Percentiles rank a stretch among this genome's conserved stretches.
Evolutionary conservation across 331 rosid species (phyloP).

Genomic region (Ulmus americana): DNA sequence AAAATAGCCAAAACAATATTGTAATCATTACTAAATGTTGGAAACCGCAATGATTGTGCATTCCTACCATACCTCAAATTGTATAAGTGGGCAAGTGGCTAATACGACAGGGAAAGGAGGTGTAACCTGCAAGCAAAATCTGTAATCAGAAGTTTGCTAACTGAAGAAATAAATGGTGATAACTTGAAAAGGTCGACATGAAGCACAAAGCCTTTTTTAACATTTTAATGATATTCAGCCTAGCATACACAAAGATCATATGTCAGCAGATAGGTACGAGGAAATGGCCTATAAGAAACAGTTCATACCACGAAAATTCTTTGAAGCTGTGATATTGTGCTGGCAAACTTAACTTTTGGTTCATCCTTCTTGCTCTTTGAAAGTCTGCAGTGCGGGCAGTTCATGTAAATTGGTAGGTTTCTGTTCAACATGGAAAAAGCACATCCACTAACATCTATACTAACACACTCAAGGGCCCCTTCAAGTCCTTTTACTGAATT

Average conservation of each 20-base stretch:
- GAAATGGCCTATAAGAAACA: constrained; percentile 20
- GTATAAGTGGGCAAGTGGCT: constrained; percentile 70
- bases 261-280: too few relatives aligned
- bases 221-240: too few relatives aligned
- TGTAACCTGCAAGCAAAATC: constrained; percentile 64
- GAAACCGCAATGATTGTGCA: background rate
- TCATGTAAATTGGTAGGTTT: constrained; percentile 77
- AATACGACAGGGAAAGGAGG: constrained; percentile 72
- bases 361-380: constrained; percentile 53
- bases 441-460: constrained; percentile 46
- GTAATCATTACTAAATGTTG: too few relatives aligned
- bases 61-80: constrained; percentile 66
- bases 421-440: constrained; percentile 65
- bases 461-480: constrained; percentile 44
- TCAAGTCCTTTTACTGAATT: constrained; percentile 39
- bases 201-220: background rate
- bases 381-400: constrained; percentile 77
- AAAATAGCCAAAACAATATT: background rate
- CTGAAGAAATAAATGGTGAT: background rate
- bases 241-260: too few relatives aligned
- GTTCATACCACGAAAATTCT: constrained; percentile 72
- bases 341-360: constrained; percentile 57
- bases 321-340: constrained; percentile 84
- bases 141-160: constrained; percentile 21
- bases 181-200: background rate